These are phyloP conservation scores for Hymenoscyphus infarciens DNA, from an alignment of 2,329 filamentous ascomycete genomes.

Conservation along the genomic window DNA sequence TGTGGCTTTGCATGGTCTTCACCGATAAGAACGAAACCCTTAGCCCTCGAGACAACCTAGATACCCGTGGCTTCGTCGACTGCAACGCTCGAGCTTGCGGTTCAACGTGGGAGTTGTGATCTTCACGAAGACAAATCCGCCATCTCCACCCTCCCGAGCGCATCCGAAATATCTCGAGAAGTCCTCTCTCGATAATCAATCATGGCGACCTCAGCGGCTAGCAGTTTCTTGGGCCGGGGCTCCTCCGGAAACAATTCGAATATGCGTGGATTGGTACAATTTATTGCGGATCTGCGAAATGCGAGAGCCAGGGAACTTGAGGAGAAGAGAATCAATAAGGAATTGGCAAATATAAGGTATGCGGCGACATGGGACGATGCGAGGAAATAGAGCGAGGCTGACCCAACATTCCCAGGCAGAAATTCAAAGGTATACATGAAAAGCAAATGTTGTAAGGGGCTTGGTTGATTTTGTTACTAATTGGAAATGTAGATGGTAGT, in stretches of 20 bases:
- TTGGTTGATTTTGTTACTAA: slow-evolving; percentile 19
- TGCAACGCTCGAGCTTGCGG: neutral
- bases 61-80: neutral
- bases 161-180: neutral
- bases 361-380: slow-evolving; percentile 31
- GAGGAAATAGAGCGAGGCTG: slow-evolving; percentile 15
- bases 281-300: slow-evolving; percentile 95
- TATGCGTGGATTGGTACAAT: slow-evolving; percentile 87
- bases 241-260: slow-evolving; percentile 59
- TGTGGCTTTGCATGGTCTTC: neutral
- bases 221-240: slow-evolving; percentile 64
- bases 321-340: slow-evolving; percentile 99
- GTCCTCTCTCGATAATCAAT: slow-evolving; percentile 1
- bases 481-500: slow-evolving; percentile 60
- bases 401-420: slow-evolving; percentile 57
- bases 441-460: neutral
- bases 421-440: slow-evolving; percentile 71
- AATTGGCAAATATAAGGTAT: slow-evolving; percentile 90
- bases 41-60: neutral
- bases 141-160: neutral
- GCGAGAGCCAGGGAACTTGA: slow-evolving; percentile 92
- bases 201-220: slow-evolving; percentile 36
- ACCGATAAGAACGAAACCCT: neutral
- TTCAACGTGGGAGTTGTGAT: neutral
- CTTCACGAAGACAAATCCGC: neutral